phyloP scores from a whole-genome alignment of 352 stramenopile genomes.

The Phytophthora citrophthora region DNA sequence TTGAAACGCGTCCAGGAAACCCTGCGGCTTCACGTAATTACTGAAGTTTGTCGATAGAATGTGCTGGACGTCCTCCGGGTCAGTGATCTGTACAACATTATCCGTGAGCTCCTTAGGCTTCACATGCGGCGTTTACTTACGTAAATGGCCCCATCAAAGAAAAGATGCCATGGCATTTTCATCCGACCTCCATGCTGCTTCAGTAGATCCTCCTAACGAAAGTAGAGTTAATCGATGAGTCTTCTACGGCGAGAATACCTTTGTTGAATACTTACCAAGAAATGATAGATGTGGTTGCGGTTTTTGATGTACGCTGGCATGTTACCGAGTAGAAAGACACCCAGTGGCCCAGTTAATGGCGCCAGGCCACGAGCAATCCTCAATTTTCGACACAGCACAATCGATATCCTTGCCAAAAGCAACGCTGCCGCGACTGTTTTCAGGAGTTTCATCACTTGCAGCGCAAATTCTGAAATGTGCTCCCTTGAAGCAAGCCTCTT shows the following conservation, averaged over 20 bases:
- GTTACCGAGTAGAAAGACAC: conserved; percentile 56
- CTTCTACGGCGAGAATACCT: no score
- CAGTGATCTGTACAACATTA: conserved; percentile 39
- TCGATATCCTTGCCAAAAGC: conserved; percentile 18
- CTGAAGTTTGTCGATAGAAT: conserved; percentile 64
- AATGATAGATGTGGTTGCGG: conserved; percentile 62
- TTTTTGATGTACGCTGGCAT: conserved; percentile 62
- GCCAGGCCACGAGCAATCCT: conserved; percentile 55
- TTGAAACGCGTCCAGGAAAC: conserved; percentile 68
- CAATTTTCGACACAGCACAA: conserved; percentile 50
- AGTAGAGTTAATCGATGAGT: neutral
- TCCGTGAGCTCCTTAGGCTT: no score
- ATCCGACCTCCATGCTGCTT: conserved; percentile 52
- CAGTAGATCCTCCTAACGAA: conserved; percentile 45
- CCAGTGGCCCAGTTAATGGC: conserved; percentile 46
- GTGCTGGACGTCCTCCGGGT: conserved; percentile 71
- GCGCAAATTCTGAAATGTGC: conserved; percentile 1
- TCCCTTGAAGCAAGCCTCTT: neutral
- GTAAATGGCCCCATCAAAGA: conserved; percentile 70
- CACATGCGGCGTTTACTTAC: conserved; percentile 19
- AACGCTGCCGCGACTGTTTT: neutral
- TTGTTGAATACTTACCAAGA: conserved; percentile 35
- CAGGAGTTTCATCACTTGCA: conserved; percentile 18
- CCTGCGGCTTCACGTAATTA: conserved; percentile 81
- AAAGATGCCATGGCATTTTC: conserved; percentile 75